Evolutionary conservation across 192 early-diverging fungal genomes (phyloP), one percentile per base, ranked within the genome.

Genomic region (Umbelopsis vinacea): DNA sequence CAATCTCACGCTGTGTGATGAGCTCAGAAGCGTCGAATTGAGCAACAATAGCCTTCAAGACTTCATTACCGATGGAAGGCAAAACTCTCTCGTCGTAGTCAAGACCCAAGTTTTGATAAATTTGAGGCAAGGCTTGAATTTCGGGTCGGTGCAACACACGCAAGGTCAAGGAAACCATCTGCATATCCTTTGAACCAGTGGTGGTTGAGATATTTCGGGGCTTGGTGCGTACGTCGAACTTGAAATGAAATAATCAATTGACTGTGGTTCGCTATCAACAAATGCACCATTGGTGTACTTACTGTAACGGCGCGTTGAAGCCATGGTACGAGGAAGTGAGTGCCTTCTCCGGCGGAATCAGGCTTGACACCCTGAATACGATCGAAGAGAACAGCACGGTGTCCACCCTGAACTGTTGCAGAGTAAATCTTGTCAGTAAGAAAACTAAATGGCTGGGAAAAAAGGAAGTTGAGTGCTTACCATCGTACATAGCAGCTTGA

Each of bases 101-200:
- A 71, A 90, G 71, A 35, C 97, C 97, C 33, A 98, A 82, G 63
- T 88, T 92, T 82, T 96, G 92, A 82, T 97, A 97, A 79, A 99
- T 92, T 47, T 78, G 76, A 17, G 93, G 88, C 46, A 99, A 84
- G 33, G 89, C 85, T 33, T 82, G 78, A 71, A 91, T 80, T 66
- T 92, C 91, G 12, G 97, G 97, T 37, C 92, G 86, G 85, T 97
- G 96, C 43, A 95, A 84, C 24, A 97, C 94, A 85, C 94, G 92
- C 54, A 97, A 85, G 67, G 95, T 97, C 77, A 98, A 88, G 38
- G 91, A 93, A 15, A 98, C 93, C 92, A 94, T 96, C 76, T 99
- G 97, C 97, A 99, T 97, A 81, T 99, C 97, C 86, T 96, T 97
- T 57, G 96, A 98, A 55, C 96, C 97, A n/a, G 97, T 99, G 1